Evolutionary conservation across 345 rosid species (phyloP), one percentile per base, ranked within the genome.

Genomic region (Hypericum perforatum): DNA sequence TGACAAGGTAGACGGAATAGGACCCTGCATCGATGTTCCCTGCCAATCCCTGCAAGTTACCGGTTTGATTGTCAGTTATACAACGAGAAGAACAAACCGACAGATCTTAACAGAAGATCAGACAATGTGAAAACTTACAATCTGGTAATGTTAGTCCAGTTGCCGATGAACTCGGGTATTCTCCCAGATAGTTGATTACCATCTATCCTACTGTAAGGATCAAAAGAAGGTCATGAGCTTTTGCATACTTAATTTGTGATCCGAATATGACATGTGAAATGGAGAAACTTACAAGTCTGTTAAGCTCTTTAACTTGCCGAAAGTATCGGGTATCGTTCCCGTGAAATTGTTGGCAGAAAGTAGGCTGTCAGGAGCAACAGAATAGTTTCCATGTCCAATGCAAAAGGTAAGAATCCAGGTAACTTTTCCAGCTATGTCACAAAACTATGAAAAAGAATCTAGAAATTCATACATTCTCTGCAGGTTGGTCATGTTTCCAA

Each of bases 11-110:
- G 84, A 50, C 41, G 96, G 96, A 59, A 92, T 76, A 14, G 98
- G 95, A 37, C 98, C 98, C 66, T 73, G 78, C 89, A 88, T 64
- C 16, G 86, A 74, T 49, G 94, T 81, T 16, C 98, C 96, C 59
- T 92, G 89, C 73, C 83, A 51, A 72, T 83, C 71, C 48, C 95
- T 92, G 67, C 48, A 68, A 62, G 32, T 1, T 22, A 22, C 4
- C 32, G 4, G 1, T 22, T 22, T 22, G 32, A 22, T 22, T 4
- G 32, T 22, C 32, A 22, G 1, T 1, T 22, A 22, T 4, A 22
- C 4, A 4, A 22, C 4, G 32, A 22, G 4, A 22, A 22, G 32
- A 22, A 22, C 32, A 22, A 22, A 22, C 32, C 32, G 4, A 22
- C 2, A 22, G 32, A 22, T 22, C 1, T 22, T 22, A 22, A 4